Base-by-base conservation (phyloP, 129 eudicot species). In the Chrysanthemum lavandulifolium region DNA sequence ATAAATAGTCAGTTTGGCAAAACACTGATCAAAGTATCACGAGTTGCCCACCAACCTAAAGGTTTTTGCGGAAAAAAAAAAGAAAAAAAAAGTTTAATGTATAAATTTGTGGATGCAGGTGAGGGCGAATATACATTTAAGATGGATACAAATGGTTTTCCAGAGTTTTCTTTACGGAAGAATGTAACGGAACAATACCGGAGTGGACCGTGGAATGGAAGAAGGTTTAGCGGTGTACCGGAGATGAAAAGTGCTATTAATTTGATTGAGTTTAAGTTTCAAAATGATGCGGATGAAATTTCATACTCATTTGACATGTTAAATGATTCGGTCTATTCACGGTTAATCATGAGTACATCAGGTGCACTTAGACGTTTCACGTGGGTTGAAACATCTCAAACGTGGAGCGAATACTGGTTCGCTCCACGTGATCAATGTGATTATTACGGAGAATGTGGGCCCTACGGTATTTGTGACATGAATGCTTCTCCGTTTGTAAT, bases 361-460 rank as follows among this genome's bases (percentile, higher is more conserved):
- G 93, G 93, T 1, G 1, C 0, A 0, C 71, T 92, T 2, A 75
- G 84, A 52, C 36, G 93, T 3, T 92, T 50, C 52, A 84, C 85
- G 0, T 92, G 97, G 97, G 68, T 84, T 29, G 86, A 69, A 3
- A 11, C 63, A 0, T 71, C 82, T 0, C 11, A 49, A 29, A 14
- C 27, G 1, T 92, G 97, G 97, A 77, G 15, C 53, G 53, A 54
- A 0, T 92, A 73, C 65, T 86, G 96, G 97, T 86, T 69, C 67
- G 89, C 93, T 2, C 86, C 84, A 9, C 81, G 83, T 10, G 97
- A 88, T 18, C 84, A 76, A 47, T 91, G 97, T 29, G 97, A 91
- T 23, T 3, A 0, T 0, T 91, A 82, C 29, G 25, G 65, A 18
- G 72, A 78, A 27, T 91, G 97, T 51, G 97, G 97, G 5, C 72